Evolutionary conservation across 192 early-diverging fungal genomes (phyloP).

Genomic region (Umbelopsis ramanniana): DNA sequence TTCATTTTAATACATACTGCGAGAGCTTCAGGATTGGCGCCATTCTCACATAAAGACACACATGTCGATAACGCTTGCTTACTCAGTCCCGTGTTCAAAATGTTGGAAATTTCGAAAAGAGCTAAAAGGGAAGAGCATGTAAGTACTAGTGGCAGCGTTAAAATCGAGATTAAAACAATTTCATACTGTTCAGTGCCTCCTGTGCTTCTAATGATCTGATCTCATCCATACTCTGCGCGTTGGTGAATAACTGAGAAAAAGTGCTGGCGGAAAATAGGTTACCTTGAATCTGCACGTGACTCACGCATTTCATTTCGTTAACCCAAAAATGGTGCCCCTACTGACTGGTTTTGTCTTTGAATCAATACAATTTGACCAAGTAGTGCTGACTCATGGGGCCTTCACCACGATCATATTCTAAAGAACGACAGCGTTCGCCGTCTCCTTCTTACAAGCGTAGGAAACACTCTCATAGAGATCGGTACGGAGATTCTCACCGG

Average conservation of each 20-base stretch:
- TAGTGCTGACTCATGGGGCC: not conserved
- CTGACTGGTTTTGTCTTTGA: not conserved
- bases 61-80: slow-evolving; percentile 23
- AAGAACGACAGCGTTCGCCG: not conserved
- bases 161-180: not conserved
- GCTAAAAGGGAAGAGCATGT: not conserved
- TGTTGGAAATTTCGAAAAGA: slow-evolving; percentile 21
- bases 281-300: not conserved
- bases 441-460: slow-evolving; percentile 4
- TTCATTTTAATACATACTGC: not conserved
- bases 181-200: slow-evolving; percentile 6
- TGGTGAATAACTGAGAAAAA: too few species aligned
- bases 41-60: slow-evolving; percentile 28
- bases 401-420: slow-evolving; percentile 14
- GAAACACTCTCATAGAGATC: slow-evolving; percentile 12
- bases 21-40: slow-evolving; percentile 28
- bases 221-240: not conserved
- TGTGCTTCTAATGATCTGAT: slow-evolving; percentile 11
- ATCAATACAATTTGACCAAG: not conserved
- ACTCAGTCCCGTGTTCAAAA: slow-evolving; percentile 17
- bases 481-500: not conserved
- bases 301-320: too few species aligned
- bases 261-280: too few species aligned
- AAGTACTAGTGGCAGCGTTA: not conserved
- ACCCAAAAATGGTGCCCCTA: not conserved